Evolutionary conservation across 441 rosid genomes (phyloP).

Genomic region (Omphalea diandra): DNA sequence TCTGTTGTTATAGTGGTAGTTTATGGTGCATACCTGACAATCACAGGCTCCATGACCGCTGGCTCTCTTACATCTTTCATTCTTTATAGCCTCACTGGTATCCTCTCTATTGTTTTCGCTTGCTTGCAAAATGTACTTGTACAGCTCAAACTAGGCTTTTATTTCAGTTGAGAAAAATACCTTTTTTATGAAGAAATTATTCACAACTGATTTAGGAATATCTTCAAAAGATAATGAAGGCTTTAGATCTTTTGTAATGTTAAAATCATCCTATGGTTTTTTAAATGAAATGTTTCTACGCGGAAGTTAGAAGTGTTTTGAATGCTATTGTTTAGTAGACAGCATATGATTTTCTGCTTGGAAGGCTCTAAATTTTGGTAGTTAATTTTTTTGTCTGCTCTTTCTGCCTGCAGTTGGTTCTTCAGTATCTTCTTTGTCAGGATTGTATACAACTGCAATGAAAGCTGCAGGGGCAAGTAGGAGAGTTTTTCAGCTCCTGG

Average conservation of each 20-base stretch:
- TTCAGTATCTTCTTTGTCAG: constrained; percentile 71
- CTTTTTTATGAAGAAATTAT: not conserved
- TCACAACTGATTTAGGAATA: not conserved
- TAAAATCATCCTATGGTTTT: not conserved
- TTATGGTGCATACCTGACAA: constrained; percentile 90
- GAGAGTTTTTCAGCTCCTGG: constrained; percentile 90
- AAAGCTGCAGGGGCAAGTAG: constrained; percentile 98
- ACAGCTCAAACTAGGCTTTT: not conserved
- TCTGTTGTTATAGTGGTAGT: constrained; percentile 83
- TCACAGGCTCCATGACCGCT: constrained; percentile 72
- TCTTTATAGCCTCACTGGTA: constrained; percentile 94
- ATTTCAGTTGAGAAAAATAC: not conserved
- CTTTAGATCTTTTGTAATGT: not conserved
- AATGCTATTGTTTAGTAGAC: not conserved
- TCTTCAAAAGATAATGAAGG: not conserved
- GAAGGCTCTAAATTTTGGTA: not conserved
- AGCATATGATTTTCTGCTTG: not conserved
- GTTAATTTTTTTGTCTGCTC: constrained; percentile 8
- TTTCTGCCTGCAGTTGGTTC: constrained; percentile 70
- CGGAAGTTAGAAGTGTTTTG: not conserved
- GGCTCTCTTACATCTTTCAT: constrained; percentile 96
- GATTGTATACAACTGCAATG: constrained; percentile 86
- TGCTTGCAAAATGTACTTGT: constrained; percentile 1
- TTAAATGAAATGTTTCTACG: not conserved
- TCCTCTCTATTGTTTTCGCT: not conserved